Base-by-base conservation (phyloP, 352 stramenopile species). In the Phytophthora sojae region DNA sequence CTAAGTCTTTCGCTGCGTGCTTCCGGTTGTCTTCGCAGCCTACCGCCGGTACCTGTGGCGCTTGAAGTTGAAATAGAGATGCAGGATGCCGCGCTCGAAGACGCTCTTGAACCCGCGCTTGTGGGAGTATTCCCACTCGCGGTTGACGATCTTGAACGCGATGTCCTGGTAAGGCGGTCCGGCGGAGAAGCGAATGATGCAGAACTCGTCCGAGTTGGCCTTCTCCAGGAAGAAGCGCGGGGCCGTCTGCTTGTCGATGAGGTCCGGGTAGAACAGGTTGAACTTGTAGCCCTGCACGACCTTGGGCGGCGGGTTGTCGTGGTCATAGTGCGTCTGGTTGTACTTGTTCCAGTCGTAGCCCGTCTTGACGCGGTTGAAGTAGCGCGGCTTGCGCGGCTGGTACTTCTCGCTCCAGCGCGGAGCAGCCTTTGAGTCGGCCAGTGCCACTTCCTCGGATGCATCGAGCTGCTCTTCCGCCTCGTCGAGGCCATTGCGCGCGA, bases 331-430 rank as follows among this genome's bases (percentile, higher is more conserved):
- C 54, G 97, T 99, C 79, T 99, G 97, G 83, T 99, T 99, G 92
- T 99, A 99, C 84, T 99, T 99, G 90, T 99, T 99, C 97, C 98
- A 99, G 81, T 99, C 97, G 79, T 99, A 99, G 32, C 98, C 98
- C 2, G 97, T 99, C 85, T 98, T 99, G 73, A 99, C 97, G 39
- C 98, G 96, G 85, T 99, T 99, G 68, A 99, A 99, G 83, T 99
- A 99, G 3, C 97, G 89, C 6, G 98, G 98, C 77, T 99, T 99
- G 39, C 98, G 93, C 15, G 97, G 97, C 62, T 96, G 86, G 81
- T 99, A 99, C 81, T 99, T 99, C 64, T 99, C 95, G 79, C 96
- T 95, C 97, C 97, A 99, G 21, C 71, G 75, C 6, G 94, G 91
- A 29, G 93, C 57, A 4, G 51, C 57, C 61, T 94, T 82, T 45